These are phyloP conservation scores for Umbelopsis sp. DNA, from an alignment of 192 early-diverging fungal species.

Conservation along the genomic window DNA sequence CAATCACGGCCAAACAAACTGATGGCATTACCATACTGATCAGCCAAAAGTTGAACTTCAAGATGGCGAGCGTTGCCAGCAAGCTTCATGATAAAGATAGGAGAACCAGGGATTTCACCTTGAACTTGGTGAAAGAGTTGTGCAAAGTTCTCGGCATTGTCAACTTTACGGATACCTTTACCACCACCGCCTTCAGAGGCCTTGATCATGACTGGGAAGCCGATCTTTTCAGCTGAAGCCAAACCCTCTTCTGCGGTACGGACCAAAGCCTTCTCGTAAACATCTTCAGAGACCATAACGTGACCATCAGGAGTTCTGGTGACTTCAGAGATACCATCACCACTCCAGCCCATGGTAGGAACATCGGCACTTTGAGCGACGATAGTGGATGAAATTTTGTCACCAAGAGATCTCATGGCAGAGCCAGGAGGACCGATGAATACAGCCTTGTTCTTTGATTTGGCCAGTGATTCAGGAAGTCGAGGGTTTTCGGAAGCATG, in stretches of 20 bases:
- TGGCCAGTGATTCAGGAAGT: slow-evolving; percentile 88
- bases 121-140: slow-evolving; percentile 85
- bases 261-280: slow-evolving; percentile 83
- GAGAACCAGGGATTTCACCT: slow-evolving; percentile 95
- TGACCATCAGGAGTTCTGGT: slow-evolving; percentile 68
- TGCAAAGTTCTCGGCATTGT: slow-evolving; percentile 71
- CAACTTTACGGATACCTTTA: slow-evolving; percentile 97
- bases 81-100: slow-evolving; percentile 98
- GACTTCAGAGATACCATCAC: slow-evolving; percentile 81
- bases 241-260: slow-evolving; percentile 87
- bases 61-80: slow-evolving; percentile 94
- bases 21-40: slow-evolving; percentile 97
- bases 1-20: slow-evolving; percentile 98
- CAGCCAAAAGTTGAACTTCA: slow-evolving; percentile 96
- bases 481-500: slow-evolving; percentile 98
- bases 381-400: slow-evolving; percentile 99
- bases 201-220: slow-evolving; percentile 99
- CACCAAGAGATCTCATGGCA: slow-evolving; percentile 98
- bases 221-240: slow-evolving; percentile 82
- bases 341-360: slow-evolving; percentile 96
- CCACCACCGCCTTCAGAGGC: slow-evolving; percentile 99
- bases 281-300: slow-evolving; percentile 79
- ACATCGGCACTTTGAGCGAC: slow-evolving; percentile 97
- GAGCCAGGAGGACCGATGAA: slow-evolving; percentile 97
- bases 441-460: slow-evolving; percentile 78